Evolutionary conservation across 192 early-diverging fungal genomes (phyloP).

Genomic region (Backusella psychrophila): DNA sequence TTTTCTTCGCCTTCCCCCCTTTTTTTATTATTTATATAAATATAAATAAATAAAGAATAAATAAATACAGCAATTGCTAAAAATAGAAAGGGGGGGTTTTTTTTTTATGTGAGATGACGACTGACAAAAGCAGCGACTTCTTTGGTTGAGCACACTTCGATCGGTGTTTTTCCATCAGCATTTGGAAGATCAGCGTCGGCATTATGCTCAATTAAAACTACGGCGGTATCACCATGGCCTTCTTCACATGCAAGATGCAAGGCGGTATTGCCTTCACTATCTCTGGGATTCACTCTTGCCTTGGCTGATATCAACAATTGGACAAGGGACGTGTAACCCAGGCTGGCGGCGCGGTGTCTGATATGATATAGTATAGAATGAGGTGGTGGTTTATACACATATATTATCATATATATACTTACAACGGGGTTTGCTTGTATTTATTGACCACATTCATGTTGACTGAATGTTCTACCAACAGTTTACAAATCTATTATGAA

Average conservation of each 20-base stretch:
- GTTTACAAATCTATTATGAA: slow-evolving; percentile 18
- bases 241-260: slow-evolving; percentile 65
- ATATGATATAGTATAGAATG: neutral
- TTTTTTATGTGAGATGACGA: neutral
- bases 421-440: slow-evolving; percentile 53
- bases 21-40: neutral
- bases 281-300: slow-evolving; percentile 42
- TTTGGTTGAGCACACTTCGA: slow-evolving; percentile 42
- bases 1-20: neutral
- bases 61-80: neutral
- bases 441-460: slow-evolving; percentile 43
- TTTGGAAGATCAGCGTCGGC: slow-evolving; percentile 50
- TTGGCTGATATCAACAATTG: slow-evolving; percentile 46
- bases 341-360: slow-evolving; percentile 53
- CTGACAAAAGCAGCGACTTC: slow-evolving; percentile 5
- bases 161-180: slow-evolving; percentile 42
- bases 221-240: slow-evolving; percentile 53
- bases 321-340: slow-evolving; percentile 46
- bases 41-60: neutral
- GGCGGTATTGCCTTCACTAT: slow-evolving; percentile 51
- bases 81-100: neutral
- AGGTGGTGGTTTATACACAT: neutral
- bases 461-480: slow-evolving; percentile 46
- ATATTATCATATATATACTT: slow-evolving; percentile 13
- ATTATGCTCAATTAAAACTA: slow-evolving; percentile 47